phyloP scores from a whole-genome alignment of 352 stramenopile species.

The Thalassiosira delicatula region DNA sequence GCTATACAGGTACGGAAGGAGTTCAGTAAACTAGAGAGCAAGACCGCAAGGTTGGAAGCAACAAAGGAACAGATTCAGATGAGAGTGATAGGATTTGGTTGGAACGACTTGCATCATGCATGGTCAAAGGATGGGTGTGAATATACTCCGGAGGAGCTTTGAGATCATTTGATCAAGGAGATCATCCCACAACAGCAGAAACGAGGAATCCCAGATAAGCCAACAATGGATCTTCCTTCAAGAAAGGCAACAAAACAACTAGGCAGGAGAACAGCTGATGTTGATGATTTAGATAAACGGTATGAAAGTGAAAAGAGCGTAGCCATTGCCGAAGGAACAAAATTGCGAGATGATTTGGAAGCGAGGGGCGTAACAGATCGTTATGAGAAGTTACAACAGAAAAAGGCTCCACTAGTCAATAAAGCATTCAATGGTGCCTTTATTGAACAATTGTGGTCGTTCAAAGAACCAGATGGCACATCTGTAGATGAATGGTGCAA shows the following conservation, averaged over 20 bases:
- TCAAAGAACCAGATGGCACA: slow-evolving; percentile 1
- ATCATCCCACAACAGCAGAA: slow-evolving; percentile 4
- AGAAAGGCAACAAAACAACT: neutral
- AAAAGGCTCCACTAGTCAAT: slow-evolving; percentile 6
- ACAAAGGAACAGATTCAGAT: slow-evolving; percentile 35
- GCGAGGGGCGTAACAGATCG: slow-evolving; percentile 2
- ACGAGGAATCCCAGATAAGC: slow-evolving; percentile 7
- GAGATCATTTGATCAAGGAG: neutral
- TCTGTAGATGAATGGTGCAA: slow-evolving; percentile 6
- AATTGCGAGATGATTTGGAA: slow-evolving; percentile 15
- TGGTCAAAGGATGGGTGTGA: slow-evolving; percentile 32
- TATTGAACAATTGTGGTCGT: slow-evolving; percentile 13
- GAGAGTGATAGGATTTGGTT: slow-evolving; percentile 31
- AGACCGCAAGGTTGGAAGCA: neutral
- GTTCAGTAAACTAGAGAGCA: slow-evolving; percentile 18
- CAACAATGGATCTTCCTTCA: slow-evolving; percentile 6
- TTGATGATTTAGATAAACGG: slow-evolving; percentile 7
- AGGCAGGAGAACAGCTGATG: neutral
- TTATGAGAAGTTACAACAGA: slow-evolving; percentile 20
- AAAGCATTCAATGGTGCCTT: slow-evolving; percentile 2
- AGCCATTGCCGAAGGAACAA: slow-evolving; percentile 3
- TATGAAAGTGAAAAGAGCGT: neutral
- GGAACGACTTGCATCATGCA: slow-evolving; percentile 21
- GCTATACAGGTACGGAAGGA: neutral
- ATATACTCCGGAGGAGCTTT: slow-evolving; percentile 3